Evolutionary conservation across 768 basidiomycete species (phyloP), one percentile per base, ranked within the genome.

Genomic region (Coprinopsis cinerea): DNA sequence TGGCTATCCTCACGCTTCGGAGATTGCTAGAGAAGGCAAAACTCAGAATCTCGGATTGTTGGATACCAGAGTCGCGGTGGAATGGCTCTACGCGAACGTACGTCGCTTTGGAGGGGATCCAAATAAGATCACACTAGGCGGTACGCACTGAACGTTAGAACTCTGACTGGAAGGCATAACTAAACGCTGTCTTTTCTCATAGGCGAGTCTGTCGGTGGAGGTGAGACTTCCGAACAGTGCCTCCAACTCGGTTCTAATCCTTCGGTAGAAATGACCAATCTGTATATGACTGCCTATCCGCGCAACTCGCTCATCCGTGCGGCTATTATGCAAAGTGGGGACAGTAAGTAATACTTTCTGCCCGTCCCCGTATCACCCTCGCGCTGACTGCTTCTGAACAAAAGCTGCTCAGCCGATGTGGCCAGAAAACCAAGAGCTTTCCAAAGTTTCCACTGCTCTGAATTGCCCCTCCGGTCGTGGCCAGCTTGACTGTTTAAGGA

Each of bases 21-120:
- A 75, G 55, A 62, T 73, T 10, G 65, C 64, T 6, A 59, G 61
- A 55, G 59, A 48, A 49, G 65, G 61, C 5, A 41, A 59, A 44
- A 66, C 66, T 3, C 66, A 66, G 44, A 81, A 81, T 55, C 61
- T 79, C 17, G 80, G 79, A 6, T 58, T 81, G 28, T 64, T 67
- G 41, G 79, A 82, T 57, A 73, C 75, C 41, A 64, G 70, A 3
- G 63, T 67, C 32, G 74, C 74, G 2, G 61, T 77, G 17, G 62
- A 67, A 47, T 76, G 74, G 74, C 57, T 76, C 2, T 60, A 68
- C 30, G 58, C 64, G 22, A 69, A 77, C 44, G 74, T 73, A 17
- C 55, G 54, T n/a, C 49, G 56, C 3, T 75, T 75, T 51, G 74
- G 74, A 18, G 73, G 74, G 2, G 74, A 77, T 57, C 73, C 68